Conservation (phyloP, 495 filamentous ascomycete species). For the Talaromyces proteolyticus region DNA sequence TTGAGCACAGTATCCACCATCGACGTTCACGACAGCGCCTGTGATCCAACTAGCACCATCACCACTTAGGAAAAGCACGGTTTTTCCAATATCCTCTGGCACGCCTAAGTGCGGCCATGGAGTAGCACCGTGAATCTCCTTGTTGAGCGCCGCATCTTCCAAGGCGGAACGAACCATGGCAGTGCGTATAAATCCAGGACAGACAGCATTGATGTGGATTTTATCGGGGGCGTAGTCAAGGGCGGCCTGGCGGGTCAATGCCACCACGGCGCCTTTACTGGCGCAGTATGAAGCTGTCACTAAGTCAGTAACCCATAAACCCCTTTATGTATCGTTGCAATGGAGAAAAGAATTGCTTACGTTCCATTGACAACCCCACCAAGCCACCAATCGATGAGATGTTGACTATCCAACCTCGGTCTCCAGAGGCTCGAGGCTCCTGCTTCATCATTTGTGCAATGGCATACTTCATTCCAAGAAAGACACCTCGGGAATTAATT, state of each 20-base stretch:
- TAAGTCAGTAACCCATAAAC: neutral
- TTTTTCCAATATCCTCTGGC: slow-evolving; percentile 41
- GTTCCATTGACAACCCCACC: slow-evolving; percentile 27
- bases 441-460: slow-evolving; percentile 48
- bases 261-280: slow-evolving; percentile 45
- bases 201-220: slow-evolving; percentile 51
- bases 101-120: slow-evolving; percentile 23
- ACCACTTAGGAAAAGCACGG: slow-evolving; percentile 45
- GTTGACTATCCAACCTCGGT: slow-evolving; percentile 54
- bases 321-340: neutral
- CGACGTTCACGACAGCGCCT: slow-evolving; percentile 18
- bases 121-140: slow-evolving; percentile 12
- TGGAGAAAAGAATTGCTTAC: slow-evolving; percentile 6
- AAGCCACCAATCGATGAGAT: slow-evolving; percentile 27
- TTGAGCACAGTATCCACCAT: slow-evolving; percentile 25
- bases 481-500: slow-evolving; percentile 40
- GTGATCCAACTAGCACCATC: slow-evolving; percentile 29
- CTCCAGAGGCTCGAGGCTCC: slow-evolving; percentile 28
- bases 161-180: neutral
- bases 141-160: slow-evolving; percentile 6
- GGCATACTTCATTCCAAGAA: slow-evolving; percentile 45
- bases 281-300: slow-evolving; percentile 38
- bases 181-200: slow-evolving; percentile 31
- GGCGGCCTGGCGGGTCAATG: slow-evolving; percentile 41
- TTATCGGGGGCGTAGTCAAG: slow-evolving; percentile 42